Conservation (phyloP, 139 green algal species). For the Micromonas pusilla region DNA sequence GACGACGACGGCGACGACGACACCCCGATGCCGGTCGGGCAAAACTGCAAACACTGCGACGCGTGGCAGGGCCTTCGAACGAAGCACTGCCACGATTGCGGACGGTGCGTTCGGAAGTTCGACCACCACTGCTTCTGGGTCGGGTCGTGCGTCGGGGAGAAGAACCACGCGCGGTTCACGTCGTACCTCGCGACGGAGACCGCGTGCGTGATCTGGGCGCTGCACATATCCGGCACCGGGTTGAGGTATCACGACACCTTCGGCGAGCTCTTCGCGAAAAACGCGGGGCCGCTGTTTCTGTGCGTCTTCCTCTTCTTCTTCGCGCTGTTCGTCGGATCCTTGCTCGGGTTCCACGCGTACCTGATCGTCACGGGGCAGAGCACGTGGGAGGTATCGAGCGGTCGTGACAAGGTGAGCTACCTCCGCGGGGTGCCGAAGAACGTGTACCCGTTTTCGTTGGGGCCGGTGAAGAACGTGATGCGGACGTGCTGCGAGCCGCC, state of each 20-base stretch:
- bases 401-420: background rate
- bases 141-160: conserved; percentile 58
- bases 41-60: conserved; percentile 1
- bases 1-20: background rate
- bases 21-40: background rate
- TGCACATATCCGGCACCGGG: background rate
- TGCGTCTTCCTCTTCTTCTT: background rate
- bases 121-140: conserved; percentile 79
- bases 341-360: conserved; percentile 18
- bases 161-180: conserved; percentile 37
- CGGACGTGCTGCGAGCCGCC: background rate
- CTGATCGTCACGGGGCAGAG: conserved; percentile 21
- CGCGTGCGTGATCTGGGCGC: background rate
- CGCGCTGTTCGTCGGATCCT: conserved; percentile 1
- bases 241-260: background rate
- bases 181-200: conserved; percentile 12
- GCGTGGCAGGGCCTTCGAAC: conserved; percentile 40
- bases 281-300: background rate
- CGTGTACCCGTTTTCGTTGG: background rate
- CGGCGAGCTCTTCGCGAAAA: background rate
- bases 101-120: conserved; percentile 64
- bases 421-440: background rate
- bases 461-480: background rate
- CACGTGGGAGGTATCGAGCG: conserved; percentile 20
- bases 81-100: conserved; percentile 76